phyloP scores from a whole-genome alignment of 495 filamentous ascomycete species.

The Aspergillus heteromorphus region DNA sequence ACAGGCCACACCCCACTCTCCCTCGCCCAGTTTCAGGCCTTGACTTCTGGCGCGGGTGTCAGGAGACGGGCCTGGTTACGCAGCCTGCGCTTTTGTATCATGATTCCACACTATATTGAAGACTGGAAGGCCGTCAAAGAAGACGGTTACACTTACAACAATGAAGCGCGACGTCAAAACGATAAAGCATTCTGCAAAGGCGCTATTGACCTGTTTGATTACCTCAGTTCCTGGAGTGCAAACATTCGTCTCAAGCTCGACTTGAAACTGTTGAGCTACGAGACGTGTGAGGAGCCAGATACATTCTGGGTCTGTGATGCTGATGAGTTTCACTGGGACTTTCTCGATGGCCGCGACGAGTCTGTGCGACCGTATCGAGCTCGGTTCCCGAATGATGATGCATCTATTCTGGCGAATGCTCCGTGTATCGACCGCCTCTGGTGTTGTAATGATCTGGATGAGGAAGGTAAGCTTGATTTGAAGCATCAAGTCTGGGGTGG shows the following conservation, averaged over 20 bases:
- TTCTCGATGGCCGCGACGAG: not conserved
- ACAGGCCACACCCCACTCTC: not conserved
- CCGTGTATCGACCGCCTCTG: not conserved
- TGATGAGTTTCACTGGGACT: not conserved
- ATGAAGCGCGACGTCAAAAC: not conserved
- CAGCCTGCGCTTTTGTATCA: not conserved
- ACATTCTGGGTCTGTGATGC: not conserved
- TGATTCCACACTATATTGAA: not conserved
- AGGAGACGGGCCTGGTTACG: not conserved
- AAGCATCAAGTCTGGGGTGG: not conserved
- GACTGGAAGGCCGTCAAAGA: not conserved
- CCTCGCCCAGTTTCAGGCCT: not conserved
- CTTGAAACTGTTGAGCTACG: not conserved
- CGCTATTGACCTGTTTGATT: not conserved
- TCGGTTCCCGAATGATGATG: not conserved
- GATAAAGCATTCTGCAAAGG: not conserved
- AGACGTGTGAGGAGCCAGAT: not conserved
- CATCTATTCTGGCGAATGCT: not conserved
- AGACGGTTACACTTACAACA: not conserved
- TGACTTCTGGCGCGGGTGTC: not conserved
- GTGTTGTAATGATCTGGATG: not conserved
- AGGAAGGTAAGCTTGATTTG: not conserved
- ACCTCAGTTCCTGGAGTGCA: not conserved
- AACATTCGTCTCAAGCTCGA: not conserved
- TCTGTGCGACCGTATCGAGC: not conserved